These are phyloP conservation scores for Kwoniella sp. DNA, from an alignment of 768 basidiomycete genomes.

Conservation along the genomic window DNA sequence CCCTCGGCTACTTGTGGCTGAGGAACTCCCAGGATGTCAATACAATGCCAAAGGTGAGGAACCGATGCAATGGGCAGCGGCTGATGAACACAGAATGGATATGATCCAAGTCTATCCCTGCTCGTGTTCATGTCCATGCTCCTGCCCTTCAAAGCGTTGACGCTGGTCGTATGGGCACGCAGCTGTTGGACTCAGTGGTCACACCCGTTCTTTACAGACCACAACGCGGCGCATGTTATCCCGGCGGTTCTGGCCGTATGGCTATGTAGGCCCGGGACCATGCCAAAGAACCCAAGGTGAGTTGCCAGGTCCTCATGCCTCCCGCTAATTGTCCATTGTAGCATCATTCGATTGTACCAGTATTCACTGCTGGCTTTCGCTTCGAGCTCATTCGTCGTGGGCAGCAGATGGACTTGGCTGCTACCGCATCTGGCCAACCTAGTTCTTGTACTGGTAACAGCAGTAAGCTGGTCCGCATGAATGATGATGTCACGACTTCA, in stretches of 20 bases:
- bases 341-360: background rate
- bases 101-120: no score
- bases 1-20: conserved; percentile 52
- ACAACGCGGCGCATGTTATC: conserved; percentile 47
- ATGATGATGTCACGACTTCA: conserved; percentile 11
- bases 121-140: conserved; percentile 79
- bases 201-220: conserved; percentile 77
- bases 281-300: background rate
- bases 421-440: background rate
- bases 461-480: no score
- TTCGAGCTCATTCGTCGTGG: background rate
- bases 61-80: no score
- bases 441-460: background rate
- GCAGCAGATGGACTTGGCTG: conserved; percentile 14
- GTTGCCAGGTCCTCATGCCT: no score
- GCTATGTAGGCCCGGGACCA: background rate
- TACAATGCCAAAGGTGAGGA: no score
- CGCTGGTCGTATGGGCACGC: conserved; percentile 82
- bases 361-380: background rate
- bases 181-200: conserved; percentile 73
- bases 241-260: conserved; percentile 14
- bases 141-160: conserved; percentile 69
- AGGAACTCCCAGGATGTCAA: no score
- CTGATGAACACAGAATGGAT: no score
- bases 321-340: no score